phyloP scores from a whole-genome alignment of 2,329 filamentous ascomycete species.

The Ceratocystis destructans region DNA sequence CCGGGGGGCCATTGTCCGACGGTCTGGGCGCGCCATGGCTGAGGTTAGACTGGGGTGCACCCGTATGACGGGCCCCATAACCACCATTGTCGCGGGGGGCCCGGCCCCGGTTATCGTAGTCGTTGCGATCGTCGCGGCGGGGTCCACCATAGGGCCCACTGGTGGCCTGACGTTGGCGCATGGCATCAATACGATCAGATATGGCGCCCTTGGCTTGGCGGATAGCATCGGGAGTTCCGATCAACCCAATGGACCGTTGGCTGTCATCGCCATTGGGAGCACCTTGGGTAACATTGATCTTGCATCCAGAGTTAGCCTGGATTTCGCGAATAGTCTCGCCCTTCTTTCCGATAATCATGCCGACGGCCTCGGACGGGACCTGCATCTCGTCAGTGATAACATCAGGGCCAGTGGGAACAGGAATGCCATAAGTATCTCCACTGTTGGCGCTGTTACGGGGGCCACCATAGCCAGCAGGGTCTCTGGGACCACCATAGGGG shows the following conservation, averaged over 20 bases:
- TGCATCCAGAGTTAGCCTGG: conserved; percentile 76
- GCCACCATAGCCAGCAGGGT: conserved; percentile 22
- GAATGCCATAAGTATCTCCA: conserved; percentile 21
- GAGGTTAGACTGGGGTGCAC: conserved; percentile 22
- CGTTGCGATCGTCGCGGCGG: conserved; percentile 15
- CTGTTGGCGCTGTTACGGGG: conserved; percentile 25
- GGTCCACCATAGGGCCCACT: conserved; percentile 8
- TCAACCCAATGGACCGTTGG: conserved; percentile 74
- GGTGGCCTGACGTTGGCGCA: conserved; percentile 14
- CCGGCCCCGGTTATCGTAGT: conserved; percentile 10
- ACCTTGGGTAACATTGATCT: conserved; percentile 82
- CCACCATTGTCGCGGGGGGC: conserved; percentile 15
- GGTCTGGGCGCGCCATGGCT: conserved; percentile 28
- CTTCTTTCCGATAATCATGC: conserved; percentile 93
- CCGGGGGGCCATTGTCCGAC: conserved; percentile 26
- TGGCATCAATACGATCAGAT: conserved; percentile 77
- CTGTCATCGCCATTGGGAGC: conserved; percentile 52
- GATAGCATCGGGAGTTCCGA: conserved; percentile 65
- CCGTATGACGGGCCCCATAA: conserved; percentile 13
- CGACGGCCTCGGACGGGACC: conserved; percentile 80
- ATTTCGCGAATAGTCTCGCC: conserved; percentile 92
- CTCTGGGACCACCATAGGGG: conserved; percentile 13
- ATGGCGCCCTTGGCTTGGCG: conserved; percentile 70
- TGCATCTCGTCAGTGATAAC: conserved; percentile 73
- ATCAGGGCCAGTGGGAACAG: conserved; percentile 31